Base-by-base conservation (phyloP, 179 eudicot species). In the Nepenthes alata region DNA sequence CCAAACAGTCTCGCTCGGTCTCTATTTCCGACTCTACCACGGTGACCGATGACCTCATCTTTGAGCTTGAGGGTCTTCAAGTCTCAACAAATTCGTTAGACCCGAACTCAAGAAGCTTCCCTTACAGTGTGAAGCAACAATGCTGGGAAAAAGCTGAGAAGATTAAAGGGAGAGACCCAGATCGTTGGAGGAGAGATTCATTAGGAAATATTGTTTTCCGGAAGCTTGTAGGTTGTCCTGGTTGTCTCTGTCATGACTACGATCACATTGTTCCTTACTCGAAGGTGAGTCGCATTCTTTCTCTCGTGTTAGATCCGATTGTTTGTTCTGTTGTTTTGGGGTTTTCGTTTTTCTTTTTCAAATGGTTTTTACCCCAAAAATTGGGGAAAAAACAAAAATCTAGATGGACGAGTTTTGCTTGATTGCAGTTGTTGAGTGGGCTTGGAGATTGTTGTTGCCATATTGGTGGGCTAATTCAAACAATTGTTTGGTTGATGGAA, bases 231-330 rank as follows among this genome's bases (percentile, higher is more conserved):
- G 95, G 98, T 2, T 93, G 98, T 57, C 88, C 96, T 59, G 98
- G 98, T 66, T 93, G 98, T 64, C 81, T 93, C 63, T 89, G 98
- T 64, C 98, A 93, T 72, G 98, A 93, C 64, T 93, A 93, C 61
- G 98, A 89, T 64, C 98, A 89, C 61, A 83, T 93, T 74, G 9
- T 89, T 64, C 98, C 98, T 25, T 93, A 81, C 74, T 93, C 98
- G 11, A 93, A 93, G 96, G 95, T 89, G 45, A 41, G 45, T 41
- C 8, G 45, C 45, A 41, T 41, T 41, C 11, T 58, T 16, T 57
- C 37, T 44, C n/a, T 6, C 1, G 4, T 3, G 16, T 39, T 53
- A 38, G 3, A 47, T 66, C 55, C 47, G 44, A 16, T 52, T 58
- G 34, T 38, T 44, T 35, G 55, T 37, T 53, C 45, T 41, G 8